phyloP scores from a whole-genome alignment of 305 asterid species.

The Euphrasia arctica region DNA sequence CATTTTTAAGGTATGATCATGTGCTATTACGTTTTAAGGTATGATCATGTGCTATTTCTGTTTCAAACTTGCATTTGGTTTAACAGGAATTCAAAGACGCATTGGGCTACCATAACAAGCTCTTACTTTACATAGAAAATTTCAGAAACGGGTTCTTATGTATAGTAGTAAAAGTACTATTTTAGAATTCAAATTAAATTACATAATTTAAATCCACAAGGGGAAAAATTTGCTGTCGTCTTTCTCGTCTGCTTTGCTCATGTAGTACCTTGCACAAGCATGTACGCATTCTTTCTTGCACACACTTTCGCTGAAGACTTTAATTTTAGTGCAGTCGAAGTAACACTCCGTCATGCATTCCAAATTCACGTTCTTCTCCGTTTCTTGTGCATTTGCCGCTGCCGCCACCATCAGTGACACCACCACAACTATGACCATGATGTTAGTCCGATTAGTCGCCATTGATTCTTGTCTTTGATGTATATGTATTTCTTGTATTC shows the following conservation, averaged over 20 bases:
- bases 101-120: too few relatives aligned
- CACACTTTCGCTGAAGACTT: constrained; percentile 35
- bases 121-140: too few relatives aligned
- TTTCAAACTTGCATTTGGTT: too few relatives aligned
- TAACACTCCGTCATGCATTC: constrained; percentile 44
- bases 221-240: constrained; percentile 34
- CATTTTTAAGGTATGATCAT: too few relatives aligned
- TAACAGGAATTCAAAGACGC: too few relatives aligned
- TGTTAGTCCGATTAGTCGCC: not conserved
- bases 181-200: not conserved
- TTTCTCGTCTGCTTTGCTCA: constrained; percentile 12
- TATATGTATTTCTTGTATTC: not conserved
- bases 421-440: not conserved
- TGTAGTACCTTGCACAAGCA: constrained; percentile 27
- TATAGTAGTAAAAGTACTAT: too few relatives aligned
- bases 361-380: constrained; percentile 22
- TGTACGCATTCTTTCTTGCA: constrained; percentile 38
- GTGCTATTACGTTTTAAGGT: too few relatives aligned
- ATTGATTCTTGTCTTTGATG: not conserved
- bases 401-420: not conserved
- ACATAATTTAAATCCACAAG: constrained; percentile 28
- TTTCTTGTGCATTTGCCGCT: constrained; percentile 13
- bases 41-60: too few relatives aligned
- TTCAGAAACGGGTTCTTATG: not conserved
- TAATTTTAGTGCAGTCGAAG: constrained; percentile 36